phyloP scores from a whole-genome alignment of 2,329 filamentous ascomycete genomes.

The Pseudogymnoascus sp. region DNA sequence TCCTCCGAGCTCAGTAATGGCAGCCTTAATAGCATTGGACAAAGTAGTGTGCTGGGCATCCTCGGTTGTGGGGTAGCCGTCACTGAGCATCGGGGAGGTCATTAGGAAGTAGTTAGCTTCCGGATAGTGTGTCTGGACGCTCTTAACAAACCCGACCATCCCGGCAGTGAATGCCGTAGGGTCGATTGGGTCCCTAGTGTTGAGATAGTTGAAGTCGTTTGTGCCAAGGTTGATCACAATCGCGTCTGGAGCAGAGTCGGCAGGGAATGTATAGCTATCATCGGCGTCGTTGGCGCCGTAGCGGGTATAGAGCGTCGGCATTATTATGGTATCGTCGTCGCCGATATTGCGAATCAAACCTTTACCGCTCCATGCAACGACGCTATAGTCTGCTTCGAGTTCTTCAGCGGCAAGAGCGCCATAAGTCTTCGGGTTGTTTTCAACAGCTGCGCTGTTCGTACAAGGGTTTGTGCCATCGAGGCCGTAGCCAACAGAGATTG shows the following conservation, averaged over 20 bases:
- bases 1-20: constrained; percentile 28
- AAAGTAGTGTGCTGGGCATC: constrained; percentile 35
- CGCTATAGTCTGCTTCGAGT: constrained; percentile 36
- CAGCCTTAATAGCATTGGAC: constrained; percentile 29
- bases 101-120: constrained; percentile 35
- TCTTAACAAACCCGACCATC: constrained; percentile 29
- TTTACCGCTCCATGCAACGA: constrained; percentile 40
- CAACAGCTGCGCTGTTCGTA: constrained; percentile 32
- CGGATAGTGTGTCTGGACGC: constrained; percentile 31
- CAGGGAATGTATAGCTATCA: constrained; percentile 34
- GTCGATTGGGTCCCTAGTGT: constrained; percentile 26
- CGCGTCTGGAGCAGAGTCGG: constrained; percentile 26
- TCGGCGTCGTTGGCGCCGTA: constrained; percentile 36
- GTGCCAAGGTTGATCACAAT: constrained; percentile 40
- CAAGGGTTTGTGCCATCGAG: constrained; percentile 36
- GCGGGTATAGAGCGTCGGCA: constrained; percentile 37
- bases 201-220: constrained; percentile 36
- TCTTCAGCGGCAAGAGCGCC: constrained; percentile 36
- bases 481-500: constrained; percentile 39
- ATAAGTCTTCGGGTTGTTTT: constrained; percentile 37
- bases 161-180: constrained; percentile 25
- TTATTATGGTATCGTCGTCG: constrained; percentile 27
- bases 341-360: constrained; percentile 36
- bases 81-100: constrained; percentile 34
- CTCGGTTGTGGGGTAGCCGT: constrained; percentile 31